These are phyloP conservation scores for Sarocladium strictum DNA, from an alignment of 2,329 filamentous ascomycete genomes.

Conservation along the genomic window DNA sequence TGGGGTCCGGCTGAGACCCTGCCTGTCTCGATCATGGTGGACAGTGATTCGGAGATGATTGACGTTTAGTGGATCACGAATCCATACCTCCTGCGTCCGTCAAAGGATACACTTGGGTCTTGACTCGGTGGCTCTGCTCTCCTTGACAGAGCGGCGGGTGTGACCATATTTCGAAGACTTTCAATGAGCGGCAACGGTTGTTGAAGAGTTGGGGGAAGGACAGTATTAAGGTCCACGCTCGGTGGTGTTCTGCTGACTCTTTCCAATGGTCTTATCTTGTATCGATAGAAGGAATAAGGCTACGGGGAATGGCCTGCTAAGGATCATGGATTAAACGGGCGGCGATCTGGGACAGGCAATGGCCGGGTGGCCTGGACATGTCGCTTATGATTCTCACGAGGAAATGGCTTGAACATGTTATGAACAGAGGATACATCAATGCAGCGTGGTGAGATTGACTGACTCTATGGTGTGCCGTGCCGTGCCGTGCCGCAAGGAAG, in stretches of 20 bases:
- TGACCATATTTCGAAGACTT: too few relatives aligned
- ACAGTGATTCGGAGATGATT: conserved; percentile 53
- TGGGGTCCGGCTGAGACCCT: conserved; percentile 72
- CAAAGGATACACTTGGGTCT: too few relatives aligned
- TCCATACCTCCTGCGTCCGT: too few relatives aligned
- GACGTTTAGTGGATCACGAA: conserved; percentile 35
- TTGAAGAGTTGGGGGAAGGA: too few relatives aligned
- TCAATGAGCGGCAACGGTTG: too few relatives aligned
- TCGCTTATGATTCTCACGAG: conserved; percentile 24
- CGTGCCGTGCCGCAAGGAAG: too few relatives aligned
- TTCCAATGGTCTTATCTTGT: background rate
- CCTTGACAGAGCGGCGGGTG: too few relatives aligned
- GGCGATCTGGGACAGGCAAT: conserved; percentile 8
- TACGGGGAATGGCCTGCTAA: conserved; percentile 12
- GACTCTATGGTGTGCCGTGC: too few relatives aligned
- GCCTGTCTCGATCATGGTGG: conserved; percentile 28
- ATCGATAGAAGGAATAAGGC: conserved; percentile 10
- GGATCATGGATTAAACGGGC: conserved; percentile 16
- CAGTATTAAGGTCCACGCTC: too few relatives aligned
- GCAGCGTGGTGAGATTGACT: background rate
- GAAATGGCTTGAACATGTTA: conserved; percentile 18
- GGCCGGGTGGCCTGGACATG: conserved; percentile 17
- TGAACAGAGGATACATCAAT: background rate
- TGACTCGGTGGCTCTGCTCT: too few relatives aligned
- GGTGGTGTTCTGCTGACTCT: too few relatives aligned